A percentile compares a stretch with the other conserved stretches of the same genome.
These are phyloP conservation scores for Metroxylon sagu DNA, from an alignment of 176 grass and related monocot species.

Conservation along the genomic window DNA sequence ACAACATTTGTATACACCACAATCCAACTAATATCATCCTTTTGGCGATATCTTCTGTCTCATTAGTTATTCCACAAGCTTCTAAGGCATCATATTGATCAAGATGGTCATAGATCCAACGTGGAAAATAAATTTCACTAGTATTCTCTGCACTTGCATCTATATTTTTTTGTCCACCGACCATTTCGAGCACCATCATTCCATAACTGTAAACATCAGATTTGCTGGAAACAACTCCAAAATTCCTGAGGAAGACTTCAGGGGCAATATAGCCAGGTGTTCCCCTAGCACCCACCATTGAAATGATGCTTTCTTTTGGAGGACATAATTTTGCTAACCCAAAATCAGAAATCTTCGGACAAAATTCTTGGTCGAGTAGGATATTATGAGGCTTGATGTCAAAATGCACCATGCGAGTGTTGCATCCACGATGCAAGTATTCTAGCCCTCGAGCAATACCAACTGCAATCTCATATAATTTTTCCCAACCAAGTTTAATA, in stretches of 20 bases:
- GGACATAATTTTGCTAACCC: slow-evolving; percentile 39
- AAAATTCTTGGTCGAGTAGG: slow-evolving; percentile 39
- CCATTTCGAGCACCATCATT: slow-evolving; percentile 43
- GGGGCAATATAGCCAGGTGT: slow-evolving; percentile 43
- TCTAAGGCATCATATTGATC: slow-evolving; percentile 11
- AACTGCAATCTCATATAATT: slow-evolving; percentile 35
- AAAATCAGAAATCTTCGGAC: slow-evolving; percentile 55
- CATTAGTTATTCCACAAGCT: slow-evolving; percentile 15
- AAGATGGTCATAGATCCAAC: slow-evolving; percentile 54
- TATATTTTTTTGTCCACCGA: slow-evolving; percentile 23
- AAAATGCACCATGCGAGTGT: slow-evolving; percentile 17
- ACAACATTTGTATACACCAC: slow-evolving; percentile 43
- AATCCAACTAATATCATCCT: slow-evolving; percentile 42
- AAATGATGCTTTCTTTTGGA: slow-evolving; percentile 17
- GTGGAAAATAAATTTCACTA: slow-evolving; percentile 39
- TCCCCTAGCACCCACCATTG: slow-evolving; percentile 1
- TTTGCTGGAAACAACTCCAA: slow-evolving; percentile 34
- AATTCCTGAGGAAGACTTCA: slow-evolving; percentile 34
- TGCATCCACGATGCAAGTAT: slow-evolving; percentile 30
- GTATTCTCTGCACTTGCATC: not conserved
- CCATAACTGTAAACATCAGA: slow-evolving; percentile 60
- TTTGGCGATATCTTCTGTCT: slow-evolving; percentile 30
- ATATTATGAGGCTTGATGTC: slow-evolving; percentile 41
- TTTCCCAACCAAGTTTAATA: slow-evolving; percentile 36
- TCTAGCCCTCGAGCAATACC: slow-evolving; percentile 39